These are phyloP conservation scores for Mycosphaerella sp. DNA, from an alignment of 2,329 filamentous ascomycete genomes.

Conservation along the genomic window DNA sequence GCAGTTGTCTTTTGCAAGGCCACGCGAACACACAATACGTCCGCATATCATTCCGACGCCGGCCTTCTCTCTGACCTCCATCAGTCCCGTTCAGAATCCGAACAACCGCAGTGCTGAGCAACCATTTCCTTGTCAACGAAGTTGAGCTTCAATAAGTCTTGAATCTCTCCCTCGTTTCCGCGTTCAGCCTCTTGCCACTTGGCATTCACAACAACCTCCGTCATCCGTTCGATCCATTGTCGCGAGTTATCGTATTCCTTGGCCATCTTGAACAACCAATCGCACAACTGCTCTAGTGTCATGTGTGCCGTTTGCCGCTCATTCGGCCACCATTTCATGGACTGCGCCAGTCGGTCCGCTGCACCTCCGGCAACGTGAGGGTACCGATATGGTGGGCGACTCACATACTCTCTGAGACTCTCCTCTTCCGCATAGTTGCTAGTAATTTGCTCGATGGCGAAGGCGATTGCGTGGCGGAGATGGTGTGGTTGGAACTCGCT, in stretches of 20 bases:
- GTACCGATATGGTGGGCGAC: not conserved
- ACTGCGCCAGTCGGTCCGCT: not conserved
- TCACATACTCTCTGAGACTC: not conserved
- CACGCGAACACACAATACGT: no score
- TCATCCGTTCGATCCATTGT: not conserved
- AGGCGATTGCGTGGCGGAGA: not conserved
- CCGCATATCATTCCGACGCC: not conserved
- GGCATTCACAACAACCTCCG: not conserved
- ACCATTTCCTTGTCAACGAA: constrained; percentile 8
- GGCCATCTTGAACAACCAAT: not conserved
- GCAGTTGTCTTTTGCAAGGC: no score
- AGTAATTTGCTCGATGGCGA: not conserved
- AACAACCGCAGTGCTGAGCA: not conserved
- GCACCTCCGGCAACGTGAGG: not conserved
- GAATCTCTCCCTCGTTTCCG: constrained; percentile 6
- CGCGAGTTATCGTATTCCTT: constrained; percentile 1
- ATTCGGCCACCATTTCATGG: not conserved
- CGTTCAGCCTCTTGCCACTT: constrained; percentile 6
- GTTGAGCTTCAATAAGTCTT: constrained; percentile 2
- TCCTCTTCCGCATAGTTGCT: not conserved
- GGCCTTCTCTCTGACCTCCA: not conserved
- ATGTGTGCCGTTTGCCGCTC: not conserved
- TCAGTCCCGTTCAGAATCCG: not conserved
- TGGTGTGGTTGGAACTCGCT: not conserved
- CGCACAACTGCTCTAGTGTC: not conserved